Evolutionary conservation across 768 basidiomycete genomes (phyloP), one percentile per base, ranked within the genome.

Genomic region (Amanita muscaria): DNA sequence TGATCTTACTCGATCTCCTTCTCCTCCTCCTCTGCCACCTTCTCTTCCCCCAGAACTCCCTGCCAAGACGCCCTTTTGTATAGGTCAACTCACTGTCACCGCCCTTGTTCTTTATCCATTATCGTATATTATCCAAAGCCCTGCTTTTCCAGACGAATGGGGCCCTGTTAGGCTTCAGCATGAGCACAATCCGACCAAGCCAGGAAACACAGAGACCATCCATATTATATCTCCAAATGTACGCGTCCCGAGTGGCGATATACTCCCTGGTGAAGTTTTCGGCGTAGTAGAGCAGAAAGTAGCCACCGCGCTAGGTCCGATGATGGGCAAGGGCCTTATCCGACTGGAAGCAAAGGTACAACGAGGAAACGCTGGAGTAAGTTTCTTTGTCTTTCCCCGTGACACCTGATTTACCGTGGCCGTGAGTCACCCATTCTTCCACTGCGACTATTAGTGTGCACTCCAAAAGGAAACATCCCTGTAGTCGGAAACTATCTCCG

Each of bases 381-480:
- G 79, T 62, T 14, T 10, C 7, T n/a, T 16, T 49, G 11, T 22
- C 19, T 21, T 19, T 44, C 31, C n/a, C n/a, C n/a, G n/a, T n/a
- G n/a, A n/a, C n/a, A n/a, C n/a, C n/a, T n/a, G n/a, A n/a, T n/a
- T n/a, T n/a, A n/a, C n/a, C n/a, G n/a, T n/a, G n/a, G 25, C 7
- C 43, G 29, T 32, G 42, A 93, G 88, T 72, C 86, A 42, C 85
- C 87, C 38, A 87, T 91, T 44, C 69, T 94, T 35, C 78, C 82
- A 16, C 70, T 97, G 14, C 83, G 85, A 56, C 75, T 96, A 62
- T 77, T 96, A 30, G 80, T 97, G 23, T 94, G 87, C 63, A 94
- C 94, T 4, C 89, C 90, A 4, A 96, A 94, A 60, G 88, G 89
- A 24, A 92, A 97, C 63, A 84, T 98, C 50, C 66, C 72, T 24